A percentile compares a stretch with the other conserved stretches of the same genome.
Evolutionary conservation across 495 filamentous ascomycete species (phyloP).

Genomic region (Aspergillus indologenus): DNA sequence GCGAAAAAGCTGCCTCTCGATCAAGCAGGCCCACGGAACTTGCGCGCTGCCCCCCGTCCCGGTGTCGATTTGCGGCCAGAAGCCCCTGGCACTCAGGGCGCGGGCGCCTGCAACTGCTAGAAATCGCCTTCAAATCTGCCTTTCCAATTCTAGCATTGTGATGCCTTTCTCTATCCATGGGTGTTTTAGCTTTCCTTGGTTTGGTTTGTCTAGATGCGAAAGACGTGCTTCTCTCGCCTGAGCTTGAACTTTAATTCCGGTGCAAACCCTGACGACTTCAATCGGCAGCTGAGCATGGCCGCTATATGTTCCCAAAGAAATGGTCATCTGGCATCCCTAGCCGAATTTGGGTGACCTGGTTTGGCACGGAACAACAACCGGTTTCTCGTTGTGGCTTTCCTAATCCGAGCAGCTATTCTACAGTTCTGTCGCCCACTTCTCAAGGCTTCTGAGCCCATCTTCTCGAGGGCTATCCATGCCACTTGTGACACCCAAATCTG

Average conservation of each 20-base stretch:
- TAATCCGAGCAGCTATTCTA: not conserved
- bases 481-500: not conserved
- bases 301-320: slow-evolving; percentile 8
- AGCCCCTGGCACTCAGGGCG: slow-evolving; percentile 68
- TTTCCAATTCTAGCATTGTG: slow-evolving; percentile 8
- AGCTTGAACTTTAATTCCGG: slow-evolving; percentile 13
- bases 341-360: not conserved
- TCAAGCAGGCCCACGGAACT: slow-evolving; percentile 81
- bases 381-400: not conserved
- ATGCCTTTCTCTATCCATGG: slow-evolving; percentile 7
- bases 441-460: not conserved
- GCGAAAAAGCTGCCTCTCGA: slow-evolving; percentile 96
- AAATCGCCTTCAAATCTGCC: slow-evolving; percentile 7
- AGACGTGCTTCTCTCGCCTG: slow-evolving; percentile 13
- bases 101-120: slow-evolving; percentile 75
- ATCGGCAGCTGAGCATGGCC: slow-evolving; percentile 19
- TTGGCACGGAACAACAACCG: not conserved
- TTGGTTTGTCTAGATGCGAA: slow-evolving; percentile 20
- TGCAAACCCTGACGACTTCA: slow-evolving; percentile 6
- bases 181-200: slow-evolving; percentile 10
- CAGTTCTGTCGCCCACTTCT: slow-evolving; percentile 13
- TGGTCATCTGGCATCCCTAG: not conserved
- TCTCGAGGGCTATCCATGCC: not conserved
- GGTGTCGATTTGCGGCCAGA: slow-evolving; percentile 81
- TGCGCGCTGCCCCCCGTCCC: slow-evolving; percentile 69